Conservation (phyloP, 352 stramenopile species). For the Phytophthora nicotianae region DNA sequence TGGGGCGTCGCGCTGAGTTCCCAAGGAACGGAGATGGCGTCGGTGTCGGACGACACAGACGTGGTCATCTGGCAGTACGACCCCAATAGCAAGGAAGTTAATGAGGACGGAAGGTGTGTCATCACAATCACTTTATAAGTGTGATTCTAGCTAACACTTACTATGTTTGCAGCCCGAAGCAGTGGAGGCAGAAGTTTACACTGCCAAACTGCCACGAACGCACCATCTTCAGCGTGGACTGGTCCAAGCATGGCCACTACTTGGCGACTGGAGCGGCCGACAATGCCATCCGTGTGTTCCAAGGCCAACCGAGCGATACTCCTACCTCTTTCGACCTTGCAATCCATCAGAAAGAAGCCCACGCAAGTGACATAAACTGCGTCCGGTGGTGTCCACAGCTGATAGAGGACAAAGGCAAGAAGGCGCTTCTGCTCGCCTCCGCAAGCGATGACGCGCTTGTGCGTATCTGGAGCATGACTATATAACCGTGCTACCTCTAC, state of each 20-base stretch:
- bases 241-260: conserved; percentile 83
- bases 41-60: conserved; percentile 91
- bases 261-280: conserved; percentile 92
- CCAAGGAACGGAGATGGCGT: conserved; percentile 81
- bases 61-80: conserved; percentile 94
- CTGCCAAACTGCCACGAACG: conserved; percentile 88
- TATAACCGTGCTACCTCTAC: not conserved
- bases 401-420: conserved; percentile 28
- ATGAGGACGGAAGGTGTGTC: conserved; percentile 52
- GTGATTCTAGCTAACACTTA: not conserved
- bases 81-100: conserved; percentile 53
- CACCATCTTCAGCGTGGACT: conserved; percentile 94
- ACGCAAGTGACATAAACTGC: conserved; percentile 82
- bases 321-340: conserved; percentile 66
- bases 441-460: conserved; percentile 67
- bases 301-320: conserved; percentile 29
- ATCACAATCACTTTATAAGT: not conserved
- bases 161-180: conserved; percentile 38
- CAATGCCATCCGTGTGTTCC: conserved; percentile 91
- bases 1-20: conserved; percentile 91
- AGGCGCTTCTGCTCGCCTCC: conserved; percentile 66
- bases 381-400: conserved; percentile 71
- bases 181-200: conserved; percentile 87
- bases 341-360: conserved; percentile 60
- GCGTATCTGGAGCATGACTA: conserved; percentile 56